phyloP scores from a whole-genome alignment of 75 land plant genomes.

The Picea sitchensis region DNA sequence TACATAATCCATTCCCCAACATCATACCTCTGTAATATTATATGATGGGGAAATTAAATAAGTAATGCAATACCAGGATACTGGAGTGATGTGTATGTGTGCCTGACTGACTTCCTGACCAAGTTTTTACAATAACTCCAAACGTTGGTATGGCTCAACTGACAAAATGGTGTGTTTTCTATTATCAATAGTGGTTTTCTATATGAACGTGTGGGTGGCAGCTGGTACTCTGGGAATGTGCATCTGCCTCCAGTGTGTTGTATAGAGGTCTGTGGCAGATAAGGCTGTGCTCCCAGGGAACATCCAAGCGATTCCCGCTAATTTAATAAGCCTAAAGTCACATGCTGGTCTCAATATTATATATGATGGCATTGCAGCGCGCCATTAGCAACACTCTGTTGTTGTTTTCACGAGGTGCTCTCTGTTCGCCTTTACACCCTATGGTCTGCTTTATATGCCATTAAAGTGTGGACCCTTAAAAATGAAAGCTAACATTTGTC shows the following conservation, averaged over 20 bases:
- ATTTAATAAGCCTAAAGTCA: slow-evolving; percentile 6
- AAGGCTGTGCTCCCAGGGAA: slow-evolving; percentile 12
- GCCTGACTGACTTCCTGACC: too few species aligned
- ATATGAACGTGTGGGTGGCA: neutral
- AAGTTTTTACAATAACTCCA: slow-evolving; percentile 3
- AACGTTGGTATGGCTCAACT: slow-evolving; percentile 6
- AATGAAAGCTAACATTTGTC: slow-evolving; percentile 7
- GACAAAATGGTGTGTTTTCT: neutral
- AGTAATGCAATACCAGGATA: neutral
- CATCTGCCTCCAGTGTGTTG: slow-evolving; percentile 2
- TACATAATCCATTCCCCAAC: neutral
- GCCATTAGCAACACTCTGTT: neutral
- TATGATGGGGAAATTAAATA: neutral
- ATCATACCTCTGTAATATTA: neutral
- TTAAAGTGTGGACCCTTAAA: slow-evolving; percentile 3
- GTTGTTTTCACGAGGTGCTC: slow-evolving; percentile 5
- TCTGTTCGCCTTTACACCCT: slow-evolving; percentile 5
- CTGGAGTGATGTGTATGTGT: neutral
- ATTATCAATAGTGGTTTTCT: neutral
- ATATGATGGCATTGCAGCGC: neutral
- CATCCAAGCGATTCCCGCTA: neutral
- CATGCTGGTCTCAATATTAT: slow-evolving; percentile 8
- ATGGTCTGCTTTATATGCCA: neutral
- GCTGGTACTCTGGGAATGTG: slow-evolving; percentile 2
- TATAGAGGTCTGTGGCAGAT: slow-evolving; percentile 7